Base-by-base conservation (phyloP, 257 asterid species). In the Handroanthus guayacan region DNA sequence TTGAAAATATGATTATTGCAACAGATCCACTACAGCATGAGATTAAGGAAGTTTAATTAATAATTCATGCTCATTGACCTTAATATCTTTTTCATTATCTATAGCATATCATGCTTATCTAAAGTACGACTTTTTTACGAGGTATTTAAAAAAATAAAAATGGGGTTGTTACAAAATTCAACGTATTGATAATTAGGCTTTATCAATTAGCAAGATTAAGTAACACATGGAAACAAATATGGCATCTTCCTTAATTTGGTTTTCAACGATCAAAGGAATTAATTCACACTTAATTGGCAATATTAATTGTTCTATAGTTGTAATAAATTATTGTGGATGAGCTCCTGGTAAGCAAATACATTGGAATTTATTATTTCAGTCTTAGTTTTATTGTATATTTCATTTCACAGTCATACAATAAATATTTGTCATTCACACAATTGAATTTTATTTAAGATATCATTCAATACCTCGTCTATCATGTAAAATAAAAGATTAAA, bases 171-270 rank as follows among this genome's bases (percentile, higher is more conserved):
- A 41, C 45, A 41, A 41, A 41, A 8, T 41, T 41, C 45, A 41
- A 41, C 45, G 45, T 8, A 4, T 41, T 41, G 0, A 12, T 36
- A 63, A 41, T 8, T 5, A 4, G 8, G 45, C 8, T 41, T 39
- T 41, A 41, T 41, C 7, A 41, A 8, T 41, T 5, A 63, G 8
- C 45, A 41, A 0, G 31, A 25, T 25, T 25, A 65, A 1, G 5
- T 16, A 64, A 65, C 74, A 36, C 39, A 75, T 62, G 61, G 12
- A 41, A 68, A 55, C 74, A 55, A 67, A 68, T 36, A 39, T 45
- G 66, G 80, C 70, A 67, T 76, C 75, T 55, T 44, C 39, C 67
- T 43, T 3, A 25, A 72, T 3, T 13, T 57, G 36, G 9, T 13
- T 39, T 25, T 69, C 44, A 16, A 38, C 64, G 20, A 2, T 60